Percentiles rank a stretch among this genome's conserved stretches.
phyloP scores from a whole-genome alignment of 179 eudicot genomes.

The Amaranthus tricolor region DNA sequence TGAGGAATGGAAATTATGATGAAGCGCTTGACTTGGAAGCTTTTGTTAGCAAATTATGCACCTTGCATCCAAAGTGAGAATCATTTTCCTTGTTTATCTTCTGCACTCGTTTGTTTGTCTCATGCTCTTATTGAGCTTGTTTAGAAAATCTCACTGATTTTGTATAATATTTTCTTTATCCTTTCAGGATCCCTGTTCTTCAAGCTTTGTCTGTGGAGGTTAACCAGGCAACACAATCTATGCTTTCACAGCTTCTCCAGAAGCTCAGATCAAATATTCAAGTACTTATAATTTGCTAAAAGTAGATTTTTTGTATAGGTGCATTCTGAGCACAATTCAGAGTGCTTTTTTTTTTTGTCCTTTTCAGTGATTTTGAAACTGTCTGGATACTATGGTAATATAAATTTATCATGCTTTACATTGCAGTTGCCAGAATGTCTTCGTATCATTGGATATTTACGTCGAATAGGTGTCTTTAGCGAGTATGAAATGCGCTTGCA shows the following conservation, averaged over 20 bases:
- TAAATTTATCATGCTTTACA: slow-evolving; percentile 5
- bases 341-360: not conserved
- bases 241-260: slow-evolving; percentile 95
- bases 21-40: slow-evolving; percentile 98
- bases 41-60: slow-evolving; percentile 80
- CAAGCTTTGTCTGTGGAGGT: slow-evolving; percentile 92
- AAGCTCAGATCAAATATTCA: slow-evolving; percentile 94
- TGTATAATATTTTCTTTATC: slow-evolving; percentile 1
- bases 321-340: not conserved
- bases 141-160: slow-evolving; percentile 12
- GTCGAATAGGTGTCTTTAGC: slow-evolving; percentile 89
- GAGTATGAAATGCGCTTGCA: slow-evolving; percentile 98
- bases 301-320: not conserved
- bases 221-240: slow-evolving; percentile 90
- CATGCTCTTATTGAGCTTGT: slow-evolving; percentile 9
- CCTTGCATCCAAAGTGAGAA: slow-evolving; percentile 97
- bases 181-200: slow-evolving; percentile 68
- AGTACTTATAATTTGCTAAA: slow-evolving; percentile 35
- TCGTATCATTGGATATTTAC: slow-evolving; percentile 95
- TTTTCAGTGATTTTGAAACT: not conserved
- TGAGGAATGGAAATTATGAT: slow-evolving; percentile 95
- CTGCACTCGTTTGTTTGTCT: slow-evolving; percentile 1
- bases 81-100: slow-evolving; percentile 13
- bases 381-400: not conserved
- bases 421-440: slow-evolving; percentile 98